Evolutionary conservation across 2,329 filamentous ascomycete genomes (phyloP).

Genomic region (Xylariaceae sp.): DNA sequence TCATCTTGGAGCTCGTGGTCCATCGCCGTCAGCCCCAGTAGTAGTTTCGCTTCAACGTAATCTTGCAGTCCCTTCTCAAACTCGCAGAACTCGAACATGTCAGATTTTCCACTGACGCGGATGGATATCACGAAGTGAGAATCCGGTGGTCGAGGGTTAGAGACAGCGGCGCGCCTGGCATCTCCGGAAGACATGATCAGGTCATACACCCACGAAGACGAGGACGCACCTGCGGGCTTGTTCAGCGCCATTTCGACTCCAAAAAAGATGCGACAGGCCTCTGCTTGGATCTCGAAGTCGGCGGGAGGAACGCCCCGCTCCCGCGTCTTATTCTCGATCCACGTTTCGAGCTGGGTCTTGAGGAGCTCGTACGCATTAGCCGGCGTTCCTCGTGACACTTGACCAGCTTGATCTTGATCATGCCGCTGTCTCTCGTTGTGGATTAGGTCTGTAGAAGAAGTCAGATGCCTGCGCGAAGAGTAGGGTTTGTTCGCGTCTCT

Average conservation of each 20-base stretch:
- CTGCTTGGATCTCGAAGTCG: constrained; percentile 50
- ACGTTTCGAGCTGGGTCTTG: constrained; percentile 53
- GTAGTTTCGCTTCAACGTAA: constrained; percentile 45
- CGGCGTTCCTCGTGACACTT: constrained; percentile 40
- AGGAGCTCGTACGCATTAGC: constrained; percentile 57
- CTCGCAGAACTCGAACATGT: constrained; percentile 52
- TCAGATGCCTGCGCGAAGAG: constrained; percentile 36
- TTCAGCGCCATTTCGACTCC: constrained; percentile 47
- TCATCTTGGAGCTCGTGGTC: constrained; percentile 56
- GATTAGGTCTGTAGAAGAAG: constrained; percentile 50
- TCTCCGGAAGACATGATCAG: constrained; percentile 47
- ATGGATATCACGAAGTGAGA: constrained; percentile 45
- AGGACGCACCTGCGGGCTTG: constrained; percentile 34
- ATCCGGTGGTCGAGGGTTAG: constrained; percentile 40
- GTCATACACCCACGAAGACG: constrained; percentile 52
- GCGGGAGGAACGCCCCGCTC: constrained; percentile 37
- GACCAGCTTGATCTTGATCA: constrained; percentile 46
- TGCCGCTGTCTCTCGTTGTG: constrained; percentile 56
- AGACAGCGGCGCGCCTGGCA: constrained; percentile 39
- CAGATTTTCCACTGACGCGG: constrained; percentile 53
- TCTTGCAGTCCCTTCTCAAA: constrained; percentile 50
- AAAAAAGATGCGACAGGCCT: constrained; percentile 55
- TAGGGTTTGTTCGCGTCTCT: constrained; percentile 34
- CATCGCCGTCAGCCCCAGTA: constrained; percentile 54
- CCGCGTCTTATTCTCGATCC: constrained; percentile 40